phyloP scores from a whole-genome alignment of 2,329 filamentous ascomycete species.

The Sclerotinia glacialis region DNA sequence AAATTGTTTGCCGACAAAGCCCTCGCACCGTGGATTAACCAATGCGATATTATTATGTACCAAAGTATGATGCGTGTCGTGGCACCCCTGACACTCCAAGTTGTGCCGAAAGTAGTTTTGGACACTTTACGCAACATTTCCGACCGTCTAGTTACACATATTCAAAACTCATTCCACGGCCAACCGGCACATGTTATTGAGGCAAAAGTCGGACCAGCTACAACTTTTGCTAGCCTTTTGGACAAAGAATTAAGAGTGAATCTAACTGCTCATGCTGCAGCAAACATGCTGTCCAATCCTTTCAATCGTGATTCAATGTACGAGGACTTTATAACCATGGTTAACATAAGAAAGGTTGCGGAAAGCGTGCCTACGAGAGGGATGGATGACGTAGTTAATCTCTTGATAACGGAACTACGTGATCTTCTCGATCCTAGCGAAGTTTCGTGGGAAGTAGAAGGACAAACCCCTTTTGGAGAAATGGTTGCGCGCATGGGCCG shows the following conservation, averaged over 20 bases:
- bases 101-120: constrained; percentile 82
- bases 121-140: constrained; percentile 87
- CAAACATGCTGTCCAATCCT: constrained; percentile 85
- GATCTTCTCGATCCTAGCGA: constrained; percentile 64
- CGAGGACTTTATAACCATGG: constrained; percentile 76
- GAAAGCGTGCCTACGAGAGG: constrained; percentile 60
- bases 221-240: constrained; percentile 81
- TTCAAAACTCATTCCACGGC: constrained; percentile 78
- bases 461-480: constrained; percentile 59
- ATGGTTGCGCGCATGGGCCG: constrained; percentile 48
- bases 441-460: constrained; percentile 63
- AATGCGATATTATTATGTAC: constrained; percentile 93
- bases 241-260: constrained; percentile 90
- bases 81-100: constrained; percentile 82
- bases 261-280: constrained; percentile 86
- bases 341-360: constrained; percentile 60
- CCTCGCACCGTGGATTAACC: constrained; percentile 87
- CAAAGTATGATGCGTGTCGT: constrained; percentile 95
- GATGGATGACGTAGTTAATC: constrained; percentile 64
- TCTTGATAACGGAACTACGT: constrained; percentile 65
- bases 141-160: constrained; percentile 73
- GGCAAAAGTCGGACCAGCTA: constrained; percentile 84
- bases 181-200: constrained; percentile 82
- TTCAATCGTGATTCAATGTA: constrained; percentile 95
- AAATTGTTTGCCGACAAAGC: constrained; percentile 81